Conservation (phyloP, 164 flowering plant genomes). For the Houttuynia cordata region DNA sequence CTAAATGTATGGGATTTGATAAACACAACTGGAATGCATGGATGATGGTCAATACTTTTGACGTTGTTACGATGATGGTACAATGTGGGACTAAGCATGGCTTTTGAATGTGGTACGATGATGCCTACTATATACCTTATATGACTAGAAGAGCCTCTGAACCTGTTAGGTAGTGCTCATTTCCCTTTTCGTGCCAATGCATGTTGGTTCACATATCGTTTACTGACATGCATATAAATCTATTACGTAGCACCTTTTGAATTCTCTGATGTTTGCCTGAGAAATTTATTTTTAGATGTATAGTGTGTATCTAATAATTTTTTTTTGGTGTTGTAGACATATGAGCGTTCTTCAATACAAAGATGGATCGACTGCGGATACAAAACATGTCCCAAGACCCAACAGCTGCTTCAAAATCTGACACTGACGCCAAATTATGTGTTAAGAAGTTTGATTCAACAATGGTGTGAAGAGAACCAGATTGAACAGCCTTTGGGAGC, state of each 20-base stretch:
- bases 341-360: slow-evolving; percentile 83
- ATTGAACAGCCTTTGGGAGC: slow-evolving; percentile 50
- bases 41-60: neutral
- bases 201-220: too few relatives aligned
- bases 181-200: too few relatives aligned
- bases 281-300: too few relatives aligned
- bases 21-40: neutral
- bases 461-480: slow-evolving; percentile 62
- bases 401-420: slow-evolving; percentile 54
- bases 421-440: slow-evolving; percentile 81
- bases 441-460: slow-evolving; percentile 62
- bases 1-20: neutral
- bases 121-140: too few relatives aligned
- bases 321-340: slow-evolving; percentile 46
- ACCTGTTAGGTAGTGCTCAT: too few relatives aligned
- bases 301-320: too few relatives aligned
- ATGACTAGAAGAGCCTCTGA: too few relatives aligned
- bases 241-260: too few relatives aligned
- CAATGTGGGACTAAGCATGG: neutral
- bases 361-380: slow-evolving; percentile 93
- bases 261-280: too few relatives aligned
- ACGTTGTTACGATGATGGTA: neutral
- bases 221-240: too few relatives aligned
- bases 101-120: too few relatives aligned
- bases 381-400: slow-evolving; percentile 85